Evolutionary conservation across 164 flowering plant species (phyloP).

Genomic region (Tetracentron sinense): DNA sequence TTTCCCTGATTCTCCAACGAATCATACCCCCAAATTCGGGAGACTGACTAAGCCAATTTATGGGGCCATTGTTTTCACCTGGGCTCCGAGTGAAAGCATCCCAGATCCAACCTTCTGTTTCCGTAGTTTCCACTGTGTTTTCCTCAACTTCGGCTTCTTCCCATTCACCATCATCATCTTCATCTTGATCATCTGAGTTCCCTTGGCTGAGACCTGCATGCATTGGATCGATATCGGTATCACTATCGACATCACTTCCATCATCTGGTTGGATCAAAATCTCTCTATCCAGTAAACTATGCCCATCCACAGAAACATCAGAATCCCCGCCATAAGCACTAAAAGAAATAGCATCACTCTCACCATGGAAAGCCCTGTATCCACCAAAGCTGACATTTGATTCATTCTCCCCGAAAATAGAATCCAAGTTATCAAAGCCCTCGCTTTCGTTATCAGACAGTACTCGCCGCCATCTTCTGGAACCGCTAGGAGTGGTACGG

Average conservation of each 20-base stretch:
- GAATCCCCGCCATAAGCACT: conserved; percentile 69
- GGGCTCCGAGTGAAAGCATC: conserved; percentile 20
- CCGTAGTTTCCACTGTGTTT: conserved; percentile 21
- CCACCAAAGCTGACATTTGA: conserved; percentile 58
- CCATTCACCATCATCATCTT: conserved; percentile 48
- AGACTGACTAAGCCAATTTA: conserved; percentile 23
- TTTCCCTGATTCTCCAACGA: conserved; percentile 34
- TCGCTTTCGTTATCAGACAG: conserved; percentile 80
- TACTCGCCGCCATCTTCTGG: conserved; percentile 61
- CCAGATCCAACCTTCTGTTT: conserved; percentile 18
- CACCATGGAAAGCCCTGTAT: conserved; percentile 44
- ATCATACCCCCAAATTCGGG: conserved; percentile 26
- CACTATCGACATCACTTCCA: conserved; percentile 47
- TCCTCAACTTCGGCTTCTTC: conserved; percentile 45
- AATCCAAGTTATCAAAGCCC: conserved; percentile 51
- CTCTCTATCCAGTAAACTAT: conserved; percentile 45
- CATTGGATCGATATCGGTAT: conserved; percentile 95
- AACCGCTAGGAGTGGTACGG: conserved; percentile 63
- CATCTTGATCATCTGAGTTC: conserved; percentile 61
- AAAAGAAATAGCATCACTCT: conserved; percentile 59
- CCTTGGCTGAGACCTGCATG: conserved; percentile 64
- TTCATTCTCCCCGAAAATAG: conserved; percentile 69
- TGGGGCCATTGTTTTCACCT: conserved; percentile 17
- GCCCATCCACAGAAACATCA: conserved; percentile 68
- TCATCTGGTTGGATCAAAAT: conserved; percentile 39